phyloP scores from a whole-genome alignment of 371 early-diverging fungal genomes.

The Lichtheimia corymbifera region DNA sequence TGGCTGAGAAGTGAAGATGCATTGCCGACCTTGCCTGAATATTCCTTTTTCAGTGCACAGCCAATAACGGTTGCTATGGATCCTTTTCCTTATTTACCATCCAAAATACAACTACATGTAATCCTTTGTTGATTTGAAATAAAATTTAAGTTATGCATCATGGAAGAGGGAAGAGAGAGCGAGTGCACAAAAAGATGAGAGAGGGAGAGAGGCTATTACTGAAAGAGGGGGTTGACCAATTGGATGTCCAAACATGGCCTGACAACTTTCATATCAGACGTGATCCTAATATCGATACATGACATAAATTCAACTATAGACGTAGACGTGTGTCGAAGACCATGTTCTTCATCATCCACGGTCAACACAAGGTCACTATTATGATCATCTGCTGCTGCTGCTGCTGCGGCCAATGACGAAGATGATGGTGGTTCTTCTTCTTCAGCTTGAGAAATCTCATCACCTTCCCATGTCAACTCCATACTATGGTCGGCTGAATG shows the following conservation, averaged over 20 bases:
- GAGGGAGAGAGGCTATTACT: neutral
- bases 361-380: slow-evolving; percentile 12
- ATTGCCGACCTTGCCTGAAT: too few species aligned
- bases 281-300: slow-evolving; percentile 56
- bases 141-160: too few species aligned
- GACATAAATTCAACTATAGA: slow-evolving; percentile 83
- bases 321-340: slow-evolving; percentile 89
- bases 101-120: too few species aligned
- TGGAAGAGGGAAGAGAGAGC: too few species aligned
- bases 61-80: too few species aligned
- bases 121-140: too few species aligned
- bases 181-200: too few species aligned
- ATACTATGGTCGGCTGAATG: slow-evolving; percentile 2
- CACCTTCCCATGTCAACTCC: slow-evolving; percentile 10
- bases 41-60: too few species aligned
- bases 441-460: neutral
- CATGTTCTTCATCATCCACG: slow-evolving; percentile 43
- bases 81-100: too few species aligned
- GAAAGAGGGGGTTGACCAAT: slow-evolving; percentile 34
- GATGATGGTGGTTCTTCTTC: slow-evolving; percentile 6
- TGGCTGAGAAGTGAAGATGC: too few species aligned
- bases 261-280: slow-evolving; percentile 27
- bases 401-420: neutral
- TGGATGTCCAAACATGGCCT: slow-evolving; percentile 27
- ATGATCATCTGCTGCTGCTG: neutral